Conservation (phyloP, 2,329 filamentous ascomycete species). For the Colletotrichum sp. region DNA sequence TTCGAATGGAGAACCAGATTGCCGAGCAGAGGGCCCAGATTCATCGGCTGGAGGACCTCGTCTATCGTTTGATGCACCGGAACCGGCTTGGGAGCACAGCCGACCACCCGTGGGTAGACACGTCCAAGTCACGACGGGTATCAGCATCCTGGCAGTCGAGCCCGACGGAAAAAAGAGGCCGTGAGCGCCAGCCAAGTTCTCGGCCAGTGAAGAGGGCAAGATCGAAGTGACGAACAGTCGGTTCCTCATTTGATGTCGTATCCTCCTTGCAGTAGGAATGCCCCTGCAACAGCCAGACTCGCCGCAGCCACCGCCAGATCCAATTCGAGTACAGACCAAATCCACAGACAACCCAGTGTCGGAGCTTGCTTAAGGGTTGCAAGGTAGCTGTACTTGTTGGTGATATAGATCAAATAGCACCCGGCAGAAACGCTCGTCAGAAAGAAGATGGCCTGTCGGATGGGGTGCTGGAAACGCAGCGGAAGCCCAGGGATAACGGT, state of each 20-base stretch:
- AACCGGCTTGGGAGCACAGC: slow-evolving; percentile 11
- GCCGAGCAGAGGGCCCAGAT: slow-evolving; percentile 30
- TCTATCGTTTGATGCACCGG: slow-evolving; percentile 29
- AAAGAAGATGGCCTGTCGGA: slow-evolving; percentile 70
- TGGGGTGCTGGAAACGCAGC: slow-evolving; percentile 45
- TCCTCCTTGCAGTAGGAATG: slow-evolving; percentile 54
- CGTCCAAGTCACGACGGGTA: slow-evolving; percentile 3
- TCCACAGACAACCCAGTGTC: slow-evolving; percentile 87
- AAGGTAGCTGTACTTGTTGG: slow-evolving; percentile 81
- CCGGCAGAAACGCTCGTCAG: slow-evolving; percentile 65
- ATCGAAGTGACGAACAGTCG: slow-evolving; percentile 1
- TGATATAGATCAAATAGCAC: slow-evolving; percentile 81
- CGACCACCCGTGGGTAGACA: slow-evolving; percentile 7
- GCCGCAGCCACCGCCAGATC: slow-evolving; percentile 68
- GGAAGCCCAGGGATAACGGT: slow-evolving; percentile 56
- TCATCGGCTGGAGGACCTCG: slow-evolving; percentile 29
- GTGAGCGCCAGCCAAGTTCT: neutral
- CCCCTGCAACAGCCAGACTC: slow-evolving; percentile 52
- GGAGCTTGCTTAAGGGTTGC: slow-evolving; percentile 92
- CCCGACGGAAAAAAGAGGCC: slow-evolving; percentile 3
- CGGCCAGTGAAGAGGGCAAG: neutral
- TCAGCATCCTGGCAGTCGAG: slow-evolving; percentile 6
- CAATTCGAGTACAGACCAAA: slow-evolving; percentile 92
- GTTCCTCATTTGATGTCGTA: slow-evolving; percentile 47
- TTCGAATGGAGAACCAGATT: slow-evolving; percentile 28